Percentiles rank a stretch among this genome's conserved stretches.
These are phyloP conservation scores for Jackrogersella minutella DNA, from an alignment of 495 filamentous ascomycete genomes.

Conservation along the genomic window DNA sequence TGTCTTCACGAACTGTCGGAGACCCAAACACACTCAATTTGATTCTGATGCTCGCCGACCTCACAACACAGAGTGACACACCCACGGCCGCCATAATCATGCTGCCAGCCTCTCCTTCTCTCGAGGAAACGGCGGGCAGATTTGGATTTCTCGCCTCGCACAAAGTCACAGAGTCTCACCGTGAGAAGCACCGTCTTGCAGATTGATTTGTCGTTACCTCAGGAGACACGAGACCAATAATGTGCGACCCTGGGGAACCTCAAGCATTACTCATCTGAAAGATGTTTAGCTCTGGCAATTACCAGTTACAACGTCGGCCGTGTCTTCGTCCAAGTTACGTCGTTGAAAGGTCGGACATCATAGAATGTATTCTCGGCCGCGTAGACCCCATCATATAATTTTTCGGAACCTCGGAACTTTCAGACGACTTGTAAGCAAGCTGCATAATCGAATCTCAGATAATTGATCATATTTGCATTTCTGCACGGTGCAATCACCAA, in stretches of 20 bases:
- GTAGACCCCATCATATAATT: conserved; percentile 14
- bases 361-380: conserved; percentile 16
- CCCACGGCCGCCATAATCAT: conserved; percentile 32
- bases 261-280: conserved; percentile 18
- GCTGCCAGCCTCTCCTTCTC: conserved; percentile 22
- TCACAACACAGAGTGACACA: conserved; percentile 39
- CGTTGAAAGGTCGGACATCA: conserved; percentile 11
- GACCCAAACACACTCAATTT: conserved; percentile 23
- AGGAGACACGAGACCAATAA: conserved; percentile 29
- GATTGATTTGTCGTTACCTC: conserved; percentile 30
- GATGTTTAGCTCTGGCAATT: conserved; percentile 14
- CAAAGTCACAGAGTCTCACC: conserved; percentile 38
- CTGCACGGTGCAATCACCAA: conserved; percentile 32
- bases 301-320: conserved; percentile 26
- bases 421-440: conserved; percentile 18
- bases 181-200: conserved; percentile 42
- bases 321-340: conserved; percentile 14
- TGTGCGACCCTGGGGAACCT: conserved; percentile 2
- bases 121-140: conserved; percentile 29
- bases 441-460: conserved; percentile 26
- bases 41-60: conserved; percentile 35
- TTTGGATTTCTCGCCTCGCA: conserved; percentile 28
- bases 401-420: conserved; percentile 31
- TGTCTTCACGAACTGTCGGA: conserved; percentile 36
- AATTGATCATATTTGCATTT: conserved; percentile 26